Evolutionary conservation across 805 yeast genomes (phyloP), one percentile per base, ranked within the genome.

Genomic region (Ogataea henricii): DNA sequence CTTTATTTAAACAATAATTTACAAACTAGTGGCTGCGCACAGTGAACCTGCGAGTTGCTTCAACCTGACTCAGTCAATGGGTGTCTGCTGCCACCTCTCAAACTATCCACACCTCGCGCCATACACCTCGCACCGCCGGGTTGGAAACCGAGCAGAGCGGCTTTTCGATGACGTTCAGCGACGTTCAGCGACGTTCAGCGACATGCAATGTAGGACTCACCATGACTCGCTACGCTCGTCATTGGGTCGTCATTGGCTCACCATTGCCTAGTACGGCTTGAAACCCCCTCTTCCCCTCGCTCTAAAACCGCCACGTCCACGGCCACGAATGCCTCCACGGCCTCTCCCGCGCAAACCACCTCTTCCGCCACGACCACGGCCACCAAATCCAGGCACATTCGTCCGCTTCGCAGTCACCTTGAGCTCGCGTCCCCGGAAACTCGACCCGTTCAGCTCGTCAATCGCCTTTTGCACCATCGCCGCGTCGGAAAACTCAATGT

Each of bases 331-430:
- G n/a, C 60, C 49, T 7, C 49, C 17, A n/a, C 53, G 45, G 7
- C 54, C 46, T 1, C 57, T 51, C 40, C 58, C 40, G 6, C 53
- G 49, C 12, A 59, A 43, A 8, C 64, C 57, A 3, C 59, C 56
- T 27, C 68, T 45, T 6, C 64, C 59, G 3, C 83, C 64, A 3
- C 81, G 77, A 6, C 83, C 64, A 45, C 70, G 53, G 8, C 76
- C 68, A 25, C 76, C 70, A 59, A 82, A 71, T 1, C 92, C 92
- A 2, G 95, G 96, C 17, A 88, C 66, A 57, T 89, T 89, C 2
- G 96, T 88, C 59, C 96, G 76, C 65, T 89, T 89, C 16, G 87
- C 83, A 29, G 75, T 71, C 26, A 89, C 94, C 63, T 85, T 87
- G 57, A 89, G 71, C 51, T 77, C 79, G 49, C 96, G 75, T 20